Evolutionary conservation across 108 stramenopile species (phyloP).

Genomic region (Cylindrotheca closterium): DNA sequence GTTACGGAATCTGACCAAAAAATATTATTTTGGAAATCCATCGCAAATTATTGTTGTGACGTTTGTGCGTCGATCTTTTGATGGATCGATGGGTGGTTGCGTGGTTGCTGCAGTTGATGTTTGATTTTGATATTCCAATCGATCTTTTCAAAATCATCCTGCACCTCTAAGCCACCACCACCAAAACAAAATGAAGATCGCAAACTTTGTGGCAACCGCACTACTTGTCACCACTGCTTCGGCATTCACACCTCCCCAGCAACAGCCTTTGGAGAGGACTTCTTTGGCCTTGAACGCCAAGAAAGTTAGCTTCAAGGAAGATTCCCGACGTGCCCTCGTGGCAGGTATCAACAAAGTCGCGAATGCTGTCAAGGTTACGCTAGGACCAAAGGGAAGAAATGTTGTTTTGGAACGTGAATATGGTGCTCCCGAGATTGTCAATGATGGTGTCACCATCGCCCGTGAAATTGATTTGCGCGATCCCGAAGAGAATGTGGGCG

Average conservation of each 20-base stretch:
- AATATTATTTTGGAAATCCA: too few relatives aligned
- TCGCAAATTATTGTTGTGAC: neutral
- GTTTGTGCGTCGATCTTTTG: neutral
- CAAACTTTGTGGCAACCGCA: constrained; percentile 18
- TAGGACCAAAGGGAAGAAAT: constrained; percentile 97
- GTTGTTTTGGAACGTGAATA: constrained; percentile 95
- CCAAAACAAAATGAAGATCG: constrained; percentile 47
- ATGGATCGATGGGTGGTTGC: neutral
- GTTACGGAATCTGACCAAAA: too few relatives aligned
- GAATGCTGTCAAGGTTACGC: constrained; percentile 95
- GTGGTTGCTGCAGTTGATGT: neutral
- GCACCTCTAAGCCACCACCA: too few relatives aligned
- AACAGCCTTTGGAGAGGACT: neutral
- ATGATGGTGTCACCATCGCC: constrained; percentile 97
- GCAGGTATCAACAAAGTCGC: constrained; percentile 94
- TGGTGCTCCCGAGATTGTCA: constrained; percentile 96
- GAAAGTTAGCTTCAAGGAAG: constrained; percentile 87
- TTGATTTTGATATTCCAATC: neutral
- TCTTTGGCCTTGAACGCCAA: constrained; percentile 56
- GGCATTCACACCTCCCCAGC: constrained; percentile 21
- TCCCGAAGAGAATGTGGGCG: constrained; percentile 93
- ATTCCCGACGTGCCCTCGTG: constrained; percentile 85
- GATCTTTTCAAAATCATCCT: too few relatives aligned
- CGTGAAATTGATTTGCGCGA: constrained; percentile 83
- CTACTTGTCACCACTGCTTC: constrained; percentile 25